phyloP scores from a whole-genome alignment of 1,139 yeast species.

The Geotrichum restrictum region DNA sequence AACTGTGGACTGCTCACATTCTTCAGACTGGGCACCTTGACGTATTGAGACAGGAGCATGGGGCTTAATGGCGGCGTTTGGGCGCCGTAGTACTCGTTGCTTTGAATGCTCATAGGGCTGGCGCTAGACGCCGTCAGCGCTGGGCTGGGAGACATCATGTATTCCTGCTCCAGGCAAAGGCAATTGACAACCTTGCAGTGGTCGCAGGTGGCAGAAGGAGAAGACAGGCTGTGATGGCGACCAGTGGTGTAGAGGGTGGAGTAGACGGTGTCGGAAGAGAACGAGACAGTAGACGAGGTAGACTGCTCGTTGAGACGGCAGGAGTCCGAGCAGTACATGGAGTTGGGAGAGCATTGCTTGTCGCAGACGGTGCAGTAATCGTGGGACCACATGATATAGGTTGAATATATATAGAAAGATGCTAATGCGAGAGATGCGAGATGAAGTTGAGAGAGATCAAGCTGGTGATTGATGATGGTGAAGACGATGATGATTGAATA shows the following conservation, averaged over 20 bases:
- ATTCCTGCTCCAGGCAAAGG: background rate
- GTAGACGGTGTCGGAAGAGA: constrained; percentile 22
- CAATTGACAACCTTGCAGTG: background rate
- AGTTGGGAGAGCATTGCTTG: constrained; percentile 33
- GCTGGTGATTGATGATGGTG: constrained; percentile 1
- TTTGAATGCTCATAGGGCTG: constrained; percentile 13
- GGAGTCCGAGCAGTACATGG: constrained; percentile 38
- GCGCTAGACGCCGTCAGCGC: constrained; percentile 22
- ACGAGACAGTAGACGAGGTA: constrained; percentile 24
- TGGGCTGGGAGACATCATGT: constrained; percentile 5
- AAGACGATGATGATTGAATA: background rate
- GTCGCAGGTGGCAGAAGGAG: constrained; percentile 11
- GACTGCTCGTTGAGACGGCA: constrained; percentile 33
- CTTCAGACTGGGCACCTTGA: constrained; percentile 11
- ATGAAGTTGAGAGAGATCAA: background rate
- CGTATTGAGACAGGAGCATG: constrained; percentile 22
- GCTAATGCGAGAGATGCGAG: background rate
- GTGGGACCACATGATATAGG: constrained; percentile 38
- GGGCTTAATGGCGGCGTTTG: constrained; percentile 28
- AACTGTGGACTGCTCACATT: constrained; percentile 14
- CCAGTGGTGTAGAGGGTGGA: constrained; percentile 22
- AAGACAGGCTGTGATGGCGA: constrained; percentile 21
- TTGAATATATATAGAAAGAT: constrained; percentile 9
- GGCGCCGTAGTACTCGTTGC: constrained; percentile 13
- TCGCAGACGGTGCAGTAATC: constrained; percentile 46